Base-by-base conservation (phyloP, 495 filamentous ascomycete genomes). In the Rhizodiscina lignyota region DNA sequence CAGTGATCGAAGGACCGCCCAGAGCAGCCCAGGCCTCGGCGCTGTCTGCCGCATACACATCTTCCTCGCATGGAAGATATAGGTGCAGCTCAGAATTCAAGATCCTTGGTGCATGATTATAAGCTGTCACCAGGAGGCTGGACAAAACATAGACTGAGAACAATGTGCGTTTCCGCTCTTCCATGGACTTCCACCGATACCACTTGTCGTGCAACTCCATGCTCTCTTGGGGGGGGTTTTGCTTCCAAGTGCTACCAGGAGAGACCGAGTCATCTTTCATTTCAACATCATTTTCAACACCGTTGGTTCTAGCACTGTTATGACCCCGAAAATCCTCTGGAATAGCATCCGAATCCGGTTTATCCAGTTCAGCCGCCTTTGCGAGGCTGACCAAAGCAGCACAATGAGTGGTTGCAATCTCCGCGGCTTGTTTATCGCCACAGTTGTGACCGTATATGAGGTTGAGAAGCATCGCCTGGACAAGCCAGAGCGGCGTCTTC, bases 391-490 rank as follows among this genome's bases (percentile, higher is more conserved):
- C 84, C 32, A 97, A 59, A 22, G 87, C 81, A 8, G 84, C 80
- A 47, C 83, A 91, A 44, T 94, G 89, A 1, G 77, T 93, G 41
- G 74, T 82, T 2, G 89, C 89, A 44, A 91, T 92, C 52, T 94
- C 83, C 22, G 82, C 82, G 11, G 83, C 77, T 22, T 67, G 72
- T 58, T 87, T 89, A 50, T 97, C 87, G 18, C 82, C 91, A 52
- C 83, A 94, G 43, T 92, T 85, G 45, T 96, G 83, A 6, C 91
- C 91, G 45, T 93, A 97, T 8, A 96, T 79, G 22, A 96, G 81
- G 56, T 93, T 94, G 27, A 97, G 66, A 20, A 97, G 67, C 89
- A 97, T 94, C 1, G 89, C 86, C 50, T 97, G 89, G n/a, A 97
- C 83, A 19, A 97, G 67, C 89, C 89, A 94, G 33, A 94, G 64